Percentiles rank a stretch among this genome's conserved stretches.
phyloP scores from a whole-genome alignment of 208 protist genomes.

The Wallacemonas sp. region DNA sequence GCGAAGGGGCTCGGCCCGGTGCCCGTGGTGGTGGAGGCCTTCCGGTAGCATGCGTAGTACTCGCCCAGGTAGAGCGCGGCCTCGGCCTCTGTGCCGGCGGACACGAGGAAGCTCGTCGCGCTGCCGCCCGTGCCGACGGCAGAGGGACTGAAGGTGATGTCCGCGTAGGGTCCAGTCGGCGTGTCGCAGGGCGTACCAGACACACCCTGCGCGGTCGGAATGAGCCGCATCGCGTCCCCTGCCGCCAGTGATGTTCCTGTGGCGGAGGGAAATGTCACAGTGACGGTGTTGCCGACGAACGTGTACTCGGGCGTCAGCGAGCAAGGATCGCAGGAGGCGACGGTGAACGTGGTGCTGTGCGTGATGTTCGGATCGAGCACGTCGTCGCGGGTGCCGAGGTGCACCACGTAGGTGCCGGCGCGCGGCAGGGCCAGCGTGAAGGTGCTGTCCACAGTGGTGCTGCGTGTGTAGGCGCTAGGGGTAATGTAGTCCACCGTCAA shows the following conservation, averaged over 20 bases:
- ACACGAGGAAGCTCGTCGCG: constrained; percentile 51
- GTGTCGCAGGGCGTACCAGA: constrained; percentile 47
- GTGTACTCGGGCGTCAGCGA: constrained; percentile 61
- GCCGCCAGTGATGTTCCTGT: constrained; percentile 21
- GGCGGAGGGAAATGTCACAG: constrained; percentile 60
- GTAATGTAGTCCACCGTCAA: constrained; percentile 46
- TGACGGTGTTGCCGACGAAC: constrained; percentile 45
- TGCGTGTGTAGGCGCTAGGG: constrained; percentile 49
- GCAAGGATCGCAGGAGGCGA: constrained; percentile 84
- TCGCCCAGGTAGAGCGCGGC: constrained; percentile 54
- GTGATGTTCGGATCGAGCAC: constrained; percentile 56
- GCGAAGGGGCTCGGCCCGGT: constrained; percentile 35
- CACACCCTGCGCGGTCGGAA: constrained; percentile 56
- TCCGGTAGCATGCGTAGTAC: constrained; percentile 87
- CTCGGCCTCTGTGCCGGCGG: constrained; percentile 25
- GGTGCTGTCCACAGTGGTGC: constrained; percentile 24
- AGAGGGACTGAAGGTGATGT: constrained; percentile 47
- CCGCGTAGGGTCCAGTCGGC: constrained; percentile 57
- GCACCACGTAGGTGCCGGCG: constrained; percentile 62
- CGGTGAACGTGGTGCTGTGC: constrained; percentile 46
- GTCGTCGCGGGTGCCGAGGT: constrained; percentile 46
- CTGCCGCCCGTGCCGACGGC: constrained; percentile 25
- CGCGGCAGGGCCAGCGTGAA: constrained; percentile 58
- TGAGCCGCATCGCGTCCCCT: constrained; percentile 64
- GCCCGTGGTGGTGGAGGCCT: constrained; percentile 20